Base-by-base conservation (phyloP, 78 protist genomes). In the Dictyostelium discoideum region DNA sequence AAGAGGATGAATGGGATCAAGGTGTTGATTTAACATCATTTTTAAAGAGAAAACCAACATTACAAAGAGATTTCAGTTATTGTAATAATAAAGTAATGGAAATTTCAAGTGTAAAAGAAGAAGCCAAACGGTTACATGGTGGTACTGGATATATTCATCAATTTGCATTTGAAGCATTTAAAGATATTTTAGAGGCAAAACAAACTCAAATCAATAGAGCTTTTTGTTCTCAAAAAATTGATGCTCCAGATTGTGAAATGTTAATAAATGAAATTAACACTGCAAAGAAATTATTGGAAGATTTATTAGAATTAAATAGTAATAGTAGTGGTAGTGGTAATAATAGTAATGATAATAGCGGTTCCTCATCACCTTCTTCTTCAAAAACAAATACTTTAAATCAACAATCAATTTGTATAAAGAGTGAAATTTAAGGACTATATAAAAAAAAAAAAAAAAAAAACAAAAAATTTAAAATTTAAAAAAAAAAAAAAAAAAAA, bases 141-240 rank as follows among this genome's bases (percentile, higher is more conserved):
- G 24, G 84, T n/a, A 37, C 48, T 79, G 63, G 84, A 20, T 79
- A 84, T 40, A 57, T 79, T 16, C 84, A 79, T 79, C 95, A 86
- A 80, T 60, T 44, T 78, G 93, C 93, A 46, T 88, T 88, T 84
- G 93, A 78, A 39, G 93, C 93, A 65, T 88, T 88, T 85, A 88
- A 80, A 46, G 93, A 24, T 10, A 82, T 90, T 3, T 22, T 90
- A 22, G 76, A 65, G 8, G 95, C 95, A 44, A 90, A 90, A 73
- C 87, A 90, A 82, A 90, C 50, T 9, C 95, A 90, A 90, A 90
- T 90, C 26, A 20, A 80, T 46, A 63, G 48, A 72, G 95, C 95
- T 3, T 69, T 90, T 39, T 60, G 73, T 50, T 16, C 46, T 16
- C 69, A 90, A 50, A 90, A 90, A 54, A 90, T 90, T 10, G 88